Percentiles rank a stretch among this genome's conserved stretches.
Conservation (phyloP, 78 protist genomes). For the Dictyostelium intermedium region DNA sequence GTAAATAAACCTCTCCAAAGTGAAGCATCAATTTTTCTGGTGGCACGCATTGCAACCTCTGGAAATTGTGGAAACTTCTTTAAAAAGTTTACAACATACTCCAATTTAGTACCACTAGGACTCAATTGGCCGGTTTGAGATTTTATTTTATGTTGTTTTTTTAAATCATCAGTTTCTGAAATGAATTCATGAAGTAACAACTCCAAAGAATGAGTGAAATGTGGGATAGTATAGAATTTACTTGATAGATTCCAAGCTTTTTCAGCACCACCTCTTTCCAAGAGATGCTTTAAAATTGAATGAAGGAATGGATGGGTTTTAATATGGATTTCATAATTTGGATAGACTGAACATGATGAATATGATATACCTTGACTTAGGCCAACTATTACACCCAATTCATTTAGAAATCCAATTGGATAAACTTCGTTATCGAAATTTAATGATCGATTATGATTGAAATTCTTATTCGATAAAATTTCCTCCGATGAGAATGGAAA, state of each 20-base stretch:
- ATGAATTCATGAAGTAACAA: conserved; percentile 63
- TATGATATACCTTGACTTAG: conserved; percentile 69
- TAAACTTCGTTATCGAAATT: conserved; percentile 77
- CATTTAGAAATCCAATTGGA: conserved; percentile 77
- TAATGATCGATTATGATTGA: conserved; percentile 52
- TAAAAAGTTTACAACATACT: conserved; percentile 60
- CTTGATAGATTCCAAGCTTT: conserved; percentile 57
- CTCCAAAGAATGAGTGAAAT: conserved; percentile 82
- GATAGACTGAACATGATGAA: conserved; percentile 54
- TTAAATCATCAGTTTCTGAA: conserved; percentile 15
- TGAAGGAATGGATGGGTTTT: conserved; percentile 85
- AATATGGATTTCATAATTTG: conserved; percentile 73
- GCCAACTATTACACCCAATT: conserved; percentile 81
- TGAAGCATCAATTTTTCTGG: conserved; percentile 70
- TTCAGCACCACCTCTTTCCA: conserved; percentile 64
- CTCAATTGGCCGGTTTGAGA: not conserved
- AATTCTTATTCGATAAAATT: conserved; percentile 9
- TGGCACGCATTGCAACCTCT: conserved; percentile 67
- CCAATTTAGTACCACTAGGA: not conserved
- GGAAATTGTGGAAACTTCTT: conserved; percentile 77
- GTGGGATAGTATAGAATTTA: conserved; percentile 70
- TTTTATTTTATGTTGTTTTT: not conserved
- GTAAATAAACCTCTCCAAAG: conserved; percentile 35
- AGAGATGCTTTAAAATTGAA: conserved; percentile 75
- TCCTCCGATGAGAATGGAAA: conserved; percentile 66